Base-by-base conservation (phyloP, 495 filamentous ascomycete genomes). In the Acidomyces sp. region DNA sequence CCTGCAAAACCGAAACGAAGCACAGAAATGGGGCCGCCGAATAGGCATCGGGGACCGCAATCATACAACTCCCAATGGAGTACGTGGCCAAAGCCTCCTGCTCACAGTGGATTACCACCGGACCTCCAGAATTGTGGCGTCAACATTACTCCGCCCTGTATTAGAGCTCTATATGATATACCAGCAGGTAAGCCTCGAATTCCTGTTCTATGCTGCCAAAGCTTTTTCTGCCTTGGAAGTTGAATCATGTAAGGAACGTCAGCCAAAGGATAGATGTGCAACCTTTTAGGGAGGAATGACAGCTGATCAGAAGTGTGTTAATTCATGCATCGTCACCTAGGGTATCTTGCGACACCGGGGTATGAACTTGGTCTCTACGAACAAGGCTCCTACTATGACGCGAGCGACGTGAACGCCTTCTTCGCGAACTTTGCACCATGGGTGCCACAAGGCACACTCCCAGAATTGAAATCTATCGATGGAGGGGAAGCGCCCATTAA, bases 351-450 rank as follows among this genome's bases (percentile, higher is more conserved):
- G n/a, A n/a, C n/a, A n/a, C 26, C 41, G 0, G 34, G 34, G 1
- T 45, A 51, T 20, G n/a, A 28, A 17, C 19, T 51, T 5, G 48
- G 43, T 15, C 37, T 51, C 22, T 51, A 23, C 32, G 38, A 46
- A 19, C 20, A 37, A 12, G 19, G 28, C 23, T 22, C 46, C n/a
- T 37, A 24, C 22, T 51, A 38, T 15, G 32, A 26, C 7, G 23
- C 34, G 23, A 17, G 26, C 10, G 49, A 52, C 20, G 25, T 52
- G n/a, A 39, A 49, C 23, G 28, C 36, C 11, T 45, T 48, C 28
- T 52, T 48, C 35, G 19, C 37, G 10, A 16, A 20, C 30, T 37
- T 37, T 15, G 25, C 36, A 2, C 26, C 34, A 10, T 22, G 46
- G 9, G 46, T 50, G 17, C 47, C 47, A 13, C 4, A 26, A 3